Conservation (phyloP, 73 alveolate genomes). For the Durusdinium trenchii region DNA sequence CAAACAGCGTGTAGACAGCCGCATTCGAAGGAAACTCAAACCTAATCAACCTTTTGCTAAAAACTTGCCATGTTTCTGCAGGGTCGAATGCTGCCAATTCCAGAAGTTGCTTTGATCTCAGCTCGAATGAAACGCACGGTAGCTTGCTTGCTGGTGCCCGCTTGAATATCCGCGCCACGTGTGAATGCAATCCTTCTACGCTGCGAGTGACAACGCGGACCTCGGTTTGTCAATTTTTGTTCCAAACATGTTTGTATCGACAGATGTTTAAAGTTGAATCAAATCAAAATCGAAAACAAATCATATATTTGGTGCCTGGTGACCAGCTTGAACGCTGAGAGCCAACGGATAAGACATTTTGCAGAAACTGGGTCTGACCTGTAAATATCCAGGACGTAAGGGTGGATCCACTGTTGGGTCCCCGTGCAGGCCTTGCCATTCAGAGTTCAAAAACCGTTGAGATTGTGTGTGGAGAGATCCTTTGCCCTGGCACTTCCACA, state of each 20-base stretch:
- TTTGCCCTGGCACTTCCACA: not conserved
- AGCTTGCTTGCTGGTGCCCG: not conserved
- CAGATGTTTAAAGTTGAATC: no score
- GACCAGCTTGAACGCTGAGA: not conserved
- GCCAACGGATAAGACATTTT: not conserved
- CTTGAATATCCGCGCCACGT: not conserved
- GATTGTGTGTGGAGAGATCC: not conserved
- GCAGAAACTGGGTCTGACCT: not conserved
- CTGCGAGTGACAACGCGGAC: not conserved
- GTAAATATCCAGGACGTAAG: not conserved
- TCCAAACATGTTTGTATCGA: no score
- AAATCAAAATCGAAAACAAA: not conserved
- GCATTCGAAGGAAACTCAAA: no score
- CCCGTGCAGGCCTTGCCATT: not conserved
- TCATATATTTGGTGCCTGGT: not conserved
- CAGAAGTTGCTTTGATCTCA: not conserved
- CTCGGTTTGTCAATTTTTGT: not conserved
- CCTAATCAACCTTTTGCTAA: no score
- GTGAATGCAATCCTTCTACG: not conserved
- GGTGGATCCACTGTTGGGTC: not conserved
- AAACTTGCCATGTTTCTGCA: not conserved
- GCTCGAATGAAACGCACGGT: not conserved
- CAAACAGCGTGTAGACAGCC: no score
- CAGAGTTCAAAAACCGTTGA: not conserved
- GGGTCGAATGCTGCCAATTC: not conserved